Conservation (phyloP, 225 moss, liverwort and hornwort genomes). For the Pseudoscleropodium purum region DNA sequence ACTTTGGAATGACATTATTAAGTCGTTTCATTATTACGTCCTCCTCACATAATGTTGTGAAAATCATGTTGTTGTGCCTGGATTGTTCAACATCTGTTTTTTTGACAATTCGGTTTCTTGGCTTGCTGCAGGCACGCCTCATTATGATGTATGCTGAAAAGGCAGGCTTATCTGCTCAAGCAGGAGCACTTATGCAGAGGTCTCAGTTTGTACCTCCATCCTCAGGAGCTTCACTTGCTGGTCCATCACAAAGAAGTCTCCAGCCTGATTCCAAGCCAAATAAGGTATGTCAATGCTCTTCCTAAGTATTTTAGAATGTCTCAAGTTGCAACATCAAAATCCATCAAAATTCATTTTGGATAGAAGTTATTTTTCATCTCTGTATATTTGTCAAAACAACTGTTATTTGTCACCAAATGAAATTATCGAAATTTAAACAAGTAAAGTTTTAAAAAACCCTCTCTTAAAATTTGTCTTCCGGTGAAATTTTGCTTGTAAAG, state of each 20-base stretch:
- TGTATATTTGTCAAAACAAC: neutral
- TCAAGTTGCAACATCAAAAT: neutral
- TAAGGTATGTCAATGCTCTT: neutral
- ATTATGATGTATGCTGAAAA: slow-evolving; percentile 38
- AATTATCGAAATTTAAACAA: neutral
- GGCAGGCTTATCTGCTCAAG: neutral
- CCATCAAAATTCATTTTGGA: no score
- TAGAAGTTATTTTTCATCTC: neutral
- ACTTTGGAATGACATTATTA: neutral
- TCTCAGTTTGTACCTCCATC: neutral
- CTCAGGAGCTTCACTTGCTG: neutral
- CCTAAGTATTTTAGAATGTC: neutral
- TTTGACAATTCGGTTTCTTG: neutral
- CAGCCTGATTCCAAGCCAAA: neutral
- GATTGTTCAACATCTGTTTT: neutral
- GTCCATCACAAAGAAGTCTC: neutral
- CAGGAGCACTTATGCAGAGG: neutral
- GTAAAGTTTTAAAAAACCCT: no score
- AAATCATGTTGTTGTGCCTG: neutral
- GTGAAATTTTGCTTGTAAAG: neutral
- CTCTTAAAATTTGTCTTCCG: neutral
- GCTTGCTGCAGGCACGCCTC: slow-evolving; percentile 18
- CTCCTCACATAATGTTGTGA: neutral
- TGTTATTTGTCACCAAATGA: neutral
- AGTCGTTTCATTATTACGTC: neutral